phyloP scores from a whole-genome alignment of 331 rosid species.

The Acacia pycnantha region DNA sequence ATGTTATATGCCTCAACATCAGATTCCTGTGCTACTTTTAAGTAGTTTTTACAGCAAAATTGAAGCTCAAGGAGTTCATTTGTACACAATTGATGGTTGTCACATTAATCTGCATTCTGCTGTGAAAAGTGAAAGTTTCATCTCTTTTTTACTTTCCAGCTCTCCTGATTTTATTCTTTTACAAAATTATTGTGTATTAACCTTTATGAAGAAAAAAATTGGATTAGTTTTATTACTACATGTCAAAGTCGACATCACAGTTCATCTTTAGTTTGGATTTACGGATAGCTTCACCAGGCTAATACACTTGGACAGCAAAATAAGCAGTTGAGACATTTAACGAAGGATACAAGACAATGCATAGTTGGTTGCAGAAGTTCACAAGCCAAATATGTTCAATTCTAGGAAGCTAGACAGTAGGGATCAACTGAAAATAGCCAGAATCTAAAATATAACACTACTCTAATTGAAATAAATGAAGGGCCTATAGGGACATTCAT shows the following conservation, averaged over 20 bases:
- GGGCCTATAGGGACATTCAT: neutral
- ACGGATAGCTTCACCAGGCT: neutral
- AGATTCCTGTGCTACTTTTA: neutral
- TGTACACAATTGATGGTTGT: neutral
- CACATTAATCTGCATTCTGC: neutral
- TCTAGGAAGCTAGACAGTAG: neutral
- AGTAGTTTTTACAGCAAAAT: neutral
- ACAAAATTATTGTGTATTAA: neutral
- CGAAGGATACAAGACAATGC: too few species aligned
- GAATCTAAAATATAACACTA: neutral
- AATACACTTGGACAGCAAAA: neutral
- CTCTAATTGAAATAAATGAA: neutral
- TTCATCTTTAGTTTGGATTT: neutral
- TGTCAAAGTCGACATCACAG: neutral
- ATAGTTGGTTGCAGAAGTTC: too few species aligned
- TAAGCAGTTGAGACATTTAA: too few species aligned
- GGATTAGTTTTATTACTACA: too few species aligned
- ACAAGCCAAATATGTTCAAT: neutral
- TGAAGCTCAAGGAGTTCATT: neutral
- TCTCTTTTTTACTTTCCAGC: neutral
- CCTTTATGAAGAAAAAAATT: neutral
- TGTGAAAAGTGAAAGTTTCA: neutral
- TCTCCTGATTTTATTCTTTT: neutral
- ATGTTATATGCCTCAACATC: neutral
- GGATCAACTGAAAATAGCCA: neutral